Base-by-base conservation (phyloP, 2,329 filamentous ascomycete species). In the Verticillium klebahnii region DNA sequence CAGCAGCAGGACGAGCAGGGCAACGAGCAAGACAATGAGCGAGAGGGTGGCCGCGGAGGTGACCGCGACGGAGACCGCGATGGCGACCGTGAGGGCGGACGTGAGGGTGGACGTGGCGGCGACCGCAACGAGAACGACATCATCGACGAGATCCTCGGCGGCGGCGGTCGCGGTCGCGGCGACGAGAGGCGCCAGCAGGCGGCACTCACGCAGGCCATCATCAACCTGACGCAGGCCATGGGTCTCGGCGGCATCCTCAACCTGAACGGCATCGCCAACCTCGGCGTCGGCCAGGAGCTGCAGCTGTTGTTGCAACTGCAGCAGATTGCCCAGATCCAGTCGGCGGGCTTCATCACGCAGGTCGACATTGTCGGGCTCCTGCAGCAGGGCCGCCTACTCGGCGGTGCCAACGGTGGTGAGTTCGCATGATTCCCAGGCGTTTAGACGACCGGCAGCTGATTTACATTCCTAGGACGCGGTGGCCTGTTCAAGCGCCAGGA, bases 241-340 rank as follows among this genome's bases (percentile, higher is more conserved):
- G 70, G 71, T 56, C 63, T 74, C 40, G 64, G 67, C 34, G 60
- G 64, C 23, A 61, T 70, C 60, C 60, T 73, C 61, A 66, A 69
- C 64, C 60, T 70, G 60, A 67, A 69, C 66, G 57, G 62, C 62
- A 59, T 74, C 57, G 63, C 66, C 64, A 55, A 61, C 60, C 69
- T 75, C 55, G 68, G 68, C 61, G 58, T 73, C 25, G 67, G 67
- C 67, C 62, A 71, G 60, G 65, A 69, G 58, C 55, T 72, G 34
- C 56, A 65, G n/a, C 64, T 71, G 25, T 58, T 72, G 57, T 62
- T 64, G 5, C 69, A 71, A 60, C 63, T 71, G 14, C 65, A 70
- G 63, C 67, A 70, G 58, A 67, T 72, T 56, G 68, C 69, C 45
- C 66, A 66, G 56, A 67, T 72, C 23, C 63, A 65, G 59, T 62